Conservation (phyloP, 495 filamentous ascomycete species). For the Lasiosphaeria hispida region DNA sequence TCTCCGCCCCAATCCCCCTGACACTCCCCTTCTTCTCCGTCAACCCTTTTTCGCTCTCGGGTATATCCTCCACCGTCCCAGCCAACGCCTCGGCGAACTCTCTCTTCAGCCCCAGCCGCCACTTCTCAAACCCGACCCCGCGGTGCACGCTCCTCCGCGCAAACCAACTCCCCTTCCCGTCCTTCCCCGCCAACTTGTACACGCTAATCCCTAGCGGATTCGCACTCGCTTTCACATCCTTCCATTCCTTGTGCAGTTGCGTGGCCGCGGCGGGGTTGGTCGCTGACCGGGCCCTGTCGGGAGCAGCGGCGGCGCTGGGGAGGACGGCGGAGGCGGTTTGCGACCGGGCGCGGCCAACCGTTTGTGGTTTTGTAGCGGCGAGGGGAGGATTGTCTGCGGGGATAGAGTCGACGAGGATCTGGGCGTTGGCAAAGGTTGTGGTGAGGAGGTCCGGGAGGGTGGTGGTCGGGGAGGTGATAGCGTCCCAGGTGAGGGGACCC, state of each 20-base stretch:
- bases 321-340: slow-evolving; percentile 35
- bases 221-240: slow-evolving; percentile 68
- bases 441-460: slow-evolving; percentile 55
- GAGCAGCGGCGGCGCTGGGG: neutral
- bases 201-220: slow-evolving; percentile 75
- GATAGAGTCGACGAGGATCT: slow-evolving; percentile 73
- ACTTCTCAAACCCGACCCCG: slow-evolving; percentile 64
- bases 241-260: slow-evolving; percentile 78
- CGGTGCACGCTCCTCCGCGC: slow-evolving; percentile 76
- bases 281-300: neutral
- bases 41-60: slow-evolving; percentile 10
- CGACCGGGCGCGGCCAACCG: slow-evolving; percentile 19
- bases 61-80: slow-evolving; percentile 42
- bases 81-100: slow-evolving; percentile 64
- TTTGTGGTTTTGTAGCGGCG: neutral
- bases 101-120: slow-evolving; percentile 53
- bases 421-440: slow-evolving; percentile 60
- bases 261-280: slow-evolving; percentile 18
- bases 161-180: slow-evolving; percentile 88
- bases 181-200: slow-evolving; percentile 75
- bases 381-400: slow-evolving; percentile 36
- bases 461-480: slow-evolving; percentile 36
- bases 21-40: slow-evolving; percentile 68
- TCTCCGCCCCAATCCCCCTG: slow-evolving; percentile 80
- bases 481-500: slow-evolving; percentile 64